Evolutionary conservation across 2,329 filamentous ascomycete species (phyloP).

Genomic region (Trichocomaceae sp.): DNA sequence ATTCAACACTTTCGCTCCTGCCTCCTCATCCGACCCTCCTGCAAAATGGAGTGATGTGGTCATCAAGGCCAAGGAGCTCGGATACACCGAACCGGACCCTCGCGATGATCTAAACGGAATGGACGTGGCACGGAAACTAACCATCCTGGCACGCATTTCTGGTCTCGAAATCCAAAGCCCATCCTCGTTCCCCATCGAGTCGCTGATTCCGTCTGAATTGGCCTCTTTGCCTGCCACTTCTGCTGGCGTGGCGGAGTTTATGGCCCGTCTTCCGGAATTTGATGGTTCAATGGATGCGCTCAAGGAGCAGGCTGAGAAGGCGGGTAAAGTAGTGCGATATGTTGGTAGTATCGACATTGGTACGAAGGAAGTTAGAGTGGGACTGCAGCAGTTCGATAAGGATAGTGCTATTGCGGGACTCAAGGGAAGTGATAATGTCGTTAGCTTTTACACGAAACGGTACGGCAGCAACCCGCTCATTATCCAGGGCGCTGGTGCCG

Average conservation of each 20-base stretch:
- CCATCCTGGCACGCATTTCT: conserved; percentile 80
- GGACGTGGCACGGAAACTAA: conserved; percentile 91
- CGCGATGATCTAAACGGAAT: conserved; percentile 80
- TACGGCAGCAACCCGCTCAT: conserved; percentile 89
- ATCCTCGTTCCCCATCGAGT: conserved; percentile 87
- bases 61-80: conserved; percentile 81
- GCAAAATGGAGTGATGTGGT: conserved; percentile 90
- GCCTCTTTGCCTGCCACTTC: conserved; percentile 59
- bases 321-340: conserved; percentile 88
- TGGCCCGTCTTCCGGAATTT: conserved; percentile 70
- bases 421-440: conserved; percentile 98
- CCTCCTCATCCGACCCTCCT: conserved; percentile 48
- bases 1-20: conserved; percentile 93
- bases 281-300: conserved; percentile 84
- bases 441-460: conserved; percentile 94
- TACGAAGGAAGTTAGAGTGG: conserved; percentile 80
- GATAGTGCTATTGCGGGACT: conserved; percentile 87
- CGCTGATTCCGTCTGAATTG: conserved; percentile 80
- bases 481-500: conserved; percentile 88
- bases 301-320: conserved; percentile 75
- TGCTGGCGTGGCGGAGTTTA: conserved; percentile 68
- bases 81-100: conserved; percentile 86
- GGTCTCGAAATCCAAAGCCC: conserved; percentile 77
- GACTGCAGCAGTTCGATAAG: conserved; percentile 79
- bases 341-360: conserved; percentile 86